phyloP scores from a whole-genome alignment of 805 yeast species.

The Barnettozyma siamensis region DNA sequence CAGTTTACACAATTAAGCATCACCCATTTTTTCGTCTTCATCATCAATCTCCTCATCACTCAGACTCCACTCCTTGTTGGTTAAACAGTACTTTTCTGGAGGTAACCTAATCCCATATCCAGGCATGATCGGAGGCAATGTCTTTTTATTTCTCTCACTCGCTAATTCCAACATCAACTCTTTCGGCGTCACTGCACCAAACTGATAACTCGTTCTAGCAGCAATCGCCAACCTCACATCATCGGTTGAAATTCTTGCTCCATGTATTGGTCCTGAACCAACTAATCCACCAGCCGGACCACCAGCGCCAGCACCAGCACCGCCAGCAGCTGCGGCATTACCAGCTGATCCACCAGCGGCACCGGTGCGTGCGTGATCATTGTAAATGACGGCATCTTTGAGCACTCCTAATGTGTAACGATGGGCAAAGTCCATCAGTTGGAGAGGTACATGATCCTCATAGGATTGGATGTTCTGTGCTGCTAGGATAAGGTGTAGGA shows the following conservation, averaged over 20 bases:
- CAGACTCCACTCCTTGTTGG: slow-evolving; percentile 71
- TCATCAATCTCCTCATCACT: slow-evolving; percentile 38
- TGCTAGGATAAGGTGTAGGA: slow-evolving; percentile 85
- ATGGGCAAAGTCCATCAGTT: slow-evolving; percentile 95
- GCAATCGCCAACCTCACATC: slow-evolving; percentile 91
- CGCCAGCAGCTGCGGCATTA: not conserved
- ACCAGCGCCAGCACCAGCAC: slow-evolving; percentile 32
- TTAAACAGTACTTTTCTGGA: slow-evolving; percentile 94
- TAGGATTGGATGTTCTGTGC: slow-evolving; percentile 88
- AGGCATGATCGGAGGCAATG: slow-evolving; percentile 87
- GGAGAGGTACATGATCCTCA: slow-evolving; percentile 94
- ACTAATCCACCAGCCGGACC: slow-evolving; percentile 32
- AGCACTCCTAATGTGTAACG: slow-evolving; percentile 79
- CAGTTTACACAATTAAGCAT: not conserved
- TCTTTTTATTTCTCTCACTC: slow-evolving; percentile 81
- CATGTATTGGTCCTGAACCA: slow-evolving; percentile 35
- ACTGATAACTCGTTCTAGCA: slow-evolving; percentile 91
- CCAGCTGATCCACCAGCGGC: too few species aligned
- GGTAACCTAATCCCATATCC: slow-evolving; percentile 91
- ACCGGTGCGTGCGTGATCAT: slow-evolving; percentile 56
- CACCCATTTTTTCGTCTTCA: slow-evolving; percentile 3
- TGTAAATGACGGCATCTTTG: slow-evolving; percentile 84
- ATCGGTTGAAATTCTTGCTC: slow-evolving; percentile 66
- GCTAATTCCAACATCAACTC: slow-evolving; percentile 88
- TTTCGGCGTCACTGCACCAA: slow-evolving; percentile 93